Conservation (phyloP, 2,329 filamentous ascomycete species). For the Emydomyces testavorans region DNA sequence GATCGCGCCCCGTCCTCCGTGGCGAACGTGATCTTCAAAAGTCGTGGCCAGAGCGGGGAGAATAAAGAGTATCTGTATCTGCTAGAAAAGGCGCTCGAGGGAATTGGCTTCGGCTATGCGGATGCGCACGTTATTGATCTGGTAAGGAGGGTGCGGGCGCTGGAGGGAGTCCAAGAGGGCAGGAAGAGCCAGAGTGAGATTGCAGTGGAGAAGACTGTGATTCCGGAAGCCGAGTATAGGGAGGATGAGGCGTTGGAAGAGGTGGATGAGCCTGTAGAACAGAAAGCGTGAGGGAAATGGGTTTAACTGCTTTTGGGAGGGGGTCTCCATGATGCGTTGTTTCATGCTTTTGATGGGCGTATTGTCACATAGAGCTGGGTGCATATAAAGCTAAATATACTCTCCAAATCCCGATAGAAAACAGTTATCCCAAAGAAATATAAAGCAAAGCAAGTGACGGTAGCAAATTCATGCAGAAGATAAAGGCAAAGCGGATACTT, state of each 20-base stretch:
- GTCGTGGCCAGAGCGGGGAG: constrained; percentile 70
- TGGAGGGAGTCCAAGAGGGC: constrained; percentile 39
- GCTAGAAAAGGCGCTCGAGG: constrained; percentile 62
- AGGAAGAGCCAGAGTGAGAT: constrained; percentile 27
- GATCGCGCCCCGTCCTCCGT: constrained; percentile 64
- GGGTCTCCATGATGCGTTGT: background rate
- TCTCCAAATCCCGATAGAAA: too few relatives aligned
- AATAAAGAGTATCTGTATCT: constrained; percentile 83
- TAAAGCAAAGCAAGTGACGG: too few relatives aligned
- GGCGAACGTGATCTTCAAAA: constrained; percentile 67
- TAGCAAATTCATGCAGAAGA: background rate
- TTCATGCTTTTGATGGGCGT: background rate
- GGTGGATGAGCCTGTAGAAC: constrained; percentile 22
- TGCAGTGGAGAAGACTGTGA: constrained; percentile 14
- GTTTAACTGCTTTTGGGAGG: background rate
- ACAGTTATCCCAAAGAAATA: too few relatives aligned
- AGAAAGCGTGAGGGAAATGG: constrained; percentile 18
- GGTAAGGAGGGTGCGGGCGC: constrained; percentile 55
- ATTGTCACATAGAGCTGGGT: too few relatives aligned
- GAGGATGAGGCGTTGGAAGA: constrained; percentile 16
- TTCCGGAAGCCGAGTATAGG: constrained; percentile 11
- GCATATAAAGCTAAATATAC: too few relatives aligned
- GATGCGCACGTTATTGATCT: constrained; percentile 81
- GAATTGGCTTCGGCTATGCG: constrained; percentile 61
- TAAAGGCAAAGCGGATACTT: background rate